phyloP scores from a whole-genome alignment of 495 filamentous ascomycete genomes.

The Margaritispora aquatica region DNA sequence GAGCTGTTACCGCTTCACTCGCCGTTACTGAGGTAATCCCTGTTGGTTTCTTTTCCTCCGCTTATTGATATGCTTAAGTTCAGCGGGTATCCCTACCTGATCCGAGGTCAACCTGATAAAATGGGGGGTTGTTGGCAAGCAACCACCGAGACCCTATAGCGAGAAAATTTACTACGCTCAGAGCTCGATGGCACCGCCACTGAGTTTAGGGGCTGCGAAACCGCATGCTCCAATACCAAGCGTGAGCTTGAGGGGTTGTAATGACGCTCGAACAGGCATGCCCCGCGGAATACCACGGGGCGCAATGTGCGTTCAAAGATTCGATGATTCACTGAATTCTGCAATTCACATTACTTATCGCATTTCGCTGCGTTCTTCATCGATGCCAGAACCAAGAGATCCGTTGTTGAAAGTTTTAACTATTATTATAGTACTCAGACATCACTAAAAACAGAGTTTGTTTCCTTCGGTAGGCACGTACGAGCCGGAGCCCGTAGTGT shows the following conservation, averaged over 20 bases:
- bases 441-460: conserved; percentile 25
- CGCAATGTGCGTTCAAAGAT: conserved; percentile 69
- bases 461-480: conserved; percentile 31
- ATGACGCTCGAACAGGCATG: conserved; percentile 64
- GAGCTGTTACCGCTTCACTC: conserved; percentile 66
- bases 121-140: conserved; percentile 57
- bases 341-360: conserved; percentile 71
- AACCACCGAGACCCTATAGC: conserved; percentile 21
- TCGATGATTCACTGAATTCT: conserved; percentile 71
- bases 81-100: conserved; percentile 65
- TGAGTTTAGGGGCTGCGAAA: conserved; percentile 35
- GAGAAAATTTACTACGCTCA: conserved; percentile 38
- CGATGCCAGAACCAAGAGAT: conserved; percentile 68
- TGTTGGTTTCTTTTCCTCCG: conserved; percentile 70
- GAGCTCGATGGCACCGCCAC: conserved; percentile 37
- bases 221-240: conserved; percentile 41
- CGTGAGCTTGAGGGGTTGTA: conserved; percentile 41
- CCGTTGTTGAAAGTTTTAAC: conserved; percentile 67
- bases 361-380: conserved; percentile 70
- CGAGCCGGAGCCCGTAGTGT: not conserved
- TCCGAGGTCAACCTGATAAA: conserved; percentile 51
- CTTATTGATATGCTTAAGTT: conserved; percentile 77
- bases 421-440: conserved; percentile 33
- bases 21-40: conserved; percentile 65
- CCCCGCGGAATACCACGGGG: conserved; percentile 55